Base-by-base conservation (phyloP, 23 red algal genomes). In the Gracilaria domingensis region DNA sequence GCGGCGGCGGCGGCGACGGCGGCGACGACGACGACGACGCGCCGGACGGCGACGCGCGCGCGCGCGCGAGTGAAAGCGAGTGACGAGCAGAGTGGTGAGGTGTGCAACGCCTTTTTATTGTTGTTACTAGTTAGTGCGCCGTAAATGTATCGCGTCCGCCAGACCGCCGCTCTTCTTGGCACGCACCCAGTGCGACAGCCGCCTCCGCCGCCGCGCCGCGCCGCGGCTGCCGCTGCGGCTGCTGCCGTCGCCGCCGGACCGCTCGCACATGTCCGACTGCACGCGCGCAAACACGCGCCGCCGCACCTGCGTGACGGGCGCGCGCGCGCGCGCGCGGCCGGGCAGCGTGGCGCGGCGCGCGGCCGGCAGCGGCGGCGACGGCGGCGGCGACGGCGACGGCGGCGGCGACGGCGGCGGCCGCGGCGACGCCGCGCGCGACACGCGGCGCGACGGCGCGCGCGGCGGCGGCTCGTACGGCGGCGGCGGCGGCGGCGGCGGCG, bases 261-360 rank as follows among this genome's bases (percentile, higher is more conserved):
- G 64, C 32, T 28, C 9, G 29, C 32, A 8, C 8, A 32, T 8
- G 9, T 55, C 8, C 8, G 29, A 69, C 26, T 36, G 64, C 26
- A 36, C 64, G 64, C 64, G 64, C 64, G 30, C 64, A 37, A 69
- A 69, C 32, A 69, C 64, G 64, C 33, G 64, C 64, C 32, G 64
- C 6, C 32, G 64, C 64, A 69, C 64, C 33, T 69, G 64, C 29
- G 8, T 28, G 29, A 69, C 17, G 29, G 2, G 30, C 7, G 64
- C 9, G 29, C 26, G 30, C 32, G 64, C 23, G 64, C 32, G 64
- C 8, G 23, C 32, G 64, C 26, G 26, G 24, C 5, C 64, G 30
- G 12, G 11, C 23, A 24, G 4, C 0, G 23, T 9, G 30, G 4
- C 11, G 0, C 28, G 64, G 28, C 64, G 64, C 14, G 11, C 1